phyloP scores from a whole-genome alignment of 352 stramenopile species.

The Pythium periplocum region DNA sequence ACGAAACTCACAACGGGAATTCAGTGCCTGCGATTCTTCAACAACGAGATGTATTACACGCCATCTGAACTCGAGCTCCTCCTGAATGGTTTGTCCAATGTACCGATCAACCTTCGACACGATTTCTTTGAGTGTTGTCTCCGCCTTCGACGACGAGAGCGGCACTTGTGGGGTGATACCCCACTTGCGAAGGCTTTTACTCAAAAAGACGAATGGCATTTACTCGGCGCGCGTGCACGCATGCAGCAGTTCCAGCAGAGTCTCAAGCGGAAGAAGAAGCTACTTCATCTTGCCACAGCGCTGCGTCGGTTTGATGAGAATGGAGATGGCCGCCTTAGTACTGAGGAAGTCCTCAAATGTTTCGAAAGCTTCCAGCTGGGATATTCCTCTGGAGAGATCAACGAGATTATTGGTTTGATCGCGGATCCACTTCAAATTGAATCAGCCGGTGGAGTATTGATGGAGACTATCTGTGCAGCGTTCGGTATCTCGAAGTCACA shows the following conservation, averaged over 20 bases:
- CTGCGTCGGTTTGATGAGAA: slow-evolving; percentile 73
- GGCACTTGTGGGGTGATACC: slow-evolving; percentile 92
- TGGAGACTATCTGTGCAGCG: slow-evolving; percentile 66
- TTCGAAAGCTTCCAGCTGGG: slow-evolving; percentile 85
- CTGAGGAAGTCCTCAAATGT: slow-evolving; percentile 75
- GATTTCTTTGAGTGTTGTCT: slow-evolving; percentile 83
- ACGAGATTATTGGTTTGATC: slow-evolving; percentile 79
- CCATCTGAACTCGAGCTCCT: slow-evolving; percentile 91
- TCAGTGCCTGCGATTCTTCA: slow-evolving; percentile 96
- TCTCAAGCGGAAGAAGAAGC: slow-evolving; percentile 48
- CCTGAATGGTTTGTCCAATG: slow-evolving; percentile 52
- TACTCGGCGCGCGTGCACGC: slow-evolving; percentile 69
- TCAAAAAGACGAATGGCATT: slow-evolving; percentile 95
- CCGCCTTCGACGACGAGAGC: slow-evolving; percentile 92
- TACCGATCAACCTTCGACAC: slow-evolving; percentile 67
- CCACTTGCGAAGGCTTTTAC: slow-evolving; percentile 97
- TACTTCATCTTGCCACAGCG: slow-evolving; percentile 41
- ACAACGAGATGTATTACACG: slow-evolving; percentile 98
- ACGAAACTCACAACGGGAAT: slow-evolving; percentile 41
- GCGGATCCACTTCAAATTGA: slow-evolving; percentile 47
- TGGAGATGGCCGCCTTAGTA: slow-evolving; percentile 49
- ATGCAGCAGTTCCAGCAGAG: slow-evolving; percentile 85
- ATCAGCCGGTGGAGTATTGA: slow-evolving; percentile 35
- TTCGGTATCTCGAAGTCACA: slow-evolving; percentile 54
- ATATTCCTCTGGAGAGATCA: slow-evolving; percentile 74